Evolutionary conservation across 106 monocot species (phyloP).

Genomic region (Dioscorea zingiberensis): DNA sequence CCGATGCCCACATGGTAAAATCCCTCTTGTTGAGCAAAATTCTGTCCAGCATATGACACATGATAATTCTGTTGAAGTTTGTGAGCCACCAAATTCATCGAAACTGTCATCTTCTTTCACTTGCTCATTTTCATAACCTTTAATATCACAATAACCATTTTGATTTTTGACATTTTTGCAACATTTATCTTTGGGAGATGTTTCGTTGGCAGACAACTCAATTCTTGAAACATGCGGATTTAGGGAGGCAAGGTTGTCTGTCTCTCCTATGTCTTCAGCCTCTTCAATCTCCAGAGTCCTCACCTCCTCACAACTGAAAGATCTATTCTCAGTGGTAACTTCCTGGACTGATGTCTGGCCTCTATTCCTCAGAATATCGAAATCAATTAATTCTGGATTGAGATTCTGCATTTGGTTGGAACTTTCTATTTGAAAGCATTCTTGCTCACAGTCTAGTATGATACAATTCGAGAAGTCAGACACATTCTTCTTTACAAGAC

Average conservation of each 20-base stretch:
- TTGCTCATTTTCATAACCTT: slow-evolving; percentile 12
- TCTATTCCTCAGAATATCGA: slow-evolving; percentile 10
- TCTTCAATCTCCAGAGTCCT: slow-evolving; percentile 5
- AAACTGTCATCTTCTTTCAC: slow-evolving; percentile 9
- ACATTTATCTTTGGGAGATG: slow-evolving; percentile 6
- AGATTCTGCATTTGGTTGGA: not conserved
- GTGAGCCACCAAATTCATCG: slow-evolving; percentile 5
- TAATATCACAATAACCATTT: slow-evolving; percentile 4
- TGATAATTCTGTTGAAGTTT: slow-evolving; percentile 40
- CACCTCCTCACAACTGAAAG: not conserved
- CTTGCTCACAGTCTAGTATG: slow-evolving; percentile 10
- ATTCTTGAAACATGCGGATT: slow-evolving; percentile 2
- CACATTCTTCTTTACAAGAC: slow-evolving; percentile 27
- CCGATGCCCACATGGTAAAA: slow-evolving; percentile 87
- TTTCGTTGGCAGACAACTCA: slow-evolving; percentile 2
- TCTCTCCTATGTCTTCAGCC: slow-evolving; percentile 5
- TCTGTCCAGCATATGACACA: slow-evolving; percentile 96
- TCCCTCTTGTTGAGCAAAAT: slow-evolving; percentile 69
- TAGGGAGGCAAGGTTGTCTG: not conserved
- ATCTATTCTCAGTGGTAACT: not conserved
- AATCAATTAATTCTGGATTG: slow-evolving; percentile 3
- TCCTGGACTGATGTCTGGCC: slow-evolving; percentile 6
- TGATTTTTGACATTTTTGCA: not conserved
- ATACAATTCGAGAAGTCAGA: slow-evolving; percentile 5
- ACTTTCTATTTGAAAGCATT: not conserved